These are phyloP conservation scores for Cladobotryum mycophilum DNA, from an alignment of 2,329 filamentous ascomycete species.

Conservation along the genomic window DNA sequence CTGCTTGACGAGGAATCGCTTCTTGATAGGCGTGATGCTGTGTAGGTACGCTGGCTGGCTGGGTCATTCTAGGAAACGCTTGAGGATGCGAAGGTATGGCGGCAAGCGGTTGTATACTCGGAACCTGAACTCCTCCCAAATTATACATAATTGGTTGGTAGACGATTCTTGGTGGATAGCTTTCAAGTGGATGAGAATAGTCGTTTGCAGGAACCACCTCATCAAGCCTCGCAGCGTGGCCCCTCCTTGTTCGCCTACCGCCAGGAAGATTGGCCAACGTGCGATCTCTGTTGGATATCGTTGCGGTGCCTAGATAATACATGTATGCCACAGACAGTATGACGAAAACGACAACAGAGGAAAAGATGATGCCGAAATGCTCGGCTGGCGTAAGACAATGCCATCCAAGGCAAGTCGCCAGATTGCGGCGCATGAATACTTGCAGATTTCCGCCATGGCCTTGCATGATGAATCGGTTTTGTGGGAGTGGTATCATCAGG, in stretches of 20 bases:
- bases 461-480: not conserved
- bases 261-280: constrained; percentile 8
- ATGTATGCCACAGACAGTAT: constrained; percentile 26
- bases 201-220: not conserved
- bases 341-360: constrained; percentile 23
- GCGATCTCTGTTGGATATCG: constrained; percentile 6
- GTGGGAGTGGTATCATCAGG: too few species aligned
- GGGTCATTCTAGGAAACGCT: not conserved
- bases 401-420: constrained; percentile 28
- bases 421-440: not conserved
- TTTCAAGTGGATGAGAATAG: not conserved
- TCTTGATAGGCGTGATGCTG: not conserved
- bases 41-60: too few species aligned
- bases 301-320: constrained; percentile 28
- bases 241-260: constrained; percentile 8
- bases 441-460: not conserved
- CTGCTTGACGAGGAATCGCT: not conserved
- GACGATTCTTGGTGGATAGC: constrained; percentile 1
- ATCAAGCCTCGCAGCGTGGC: too few species aligned
- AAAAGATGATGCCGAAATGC: constrained; percentile 35
- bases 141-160: constrained; percentile 8
- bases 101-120: constrained; percentile 1
- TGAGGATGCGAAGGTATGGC: not conserved
- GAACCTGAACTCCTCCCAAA: not conserved
- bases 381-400: constrained; percentile 31